phyloP scores from a whole-genome alignment of 179 eudicot species.

The Beta corolliflora region DNA sequence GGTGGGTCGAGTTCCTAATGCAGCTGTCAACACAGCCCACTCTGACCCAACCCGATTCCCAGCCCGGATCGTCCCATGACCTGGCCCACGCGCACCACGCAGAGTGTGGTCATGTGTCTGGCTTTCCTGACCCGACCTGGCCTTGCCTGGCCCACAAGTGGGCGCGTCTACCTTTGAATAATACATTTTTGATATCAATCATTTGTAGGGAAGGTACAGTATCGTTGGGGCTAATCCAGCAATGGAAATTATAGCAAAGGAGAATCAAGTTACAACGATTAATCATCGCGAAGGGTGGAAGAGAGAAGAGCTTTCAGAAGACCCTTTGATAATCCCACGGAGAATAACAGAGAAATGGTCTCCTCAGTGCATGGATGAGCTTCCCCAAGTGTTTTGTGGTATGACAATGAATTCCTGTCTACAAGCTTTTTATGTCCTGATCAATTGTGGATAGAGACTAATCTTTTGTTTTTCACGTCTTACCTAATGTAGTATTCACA shows the following conservation, averaged over 20 bases:
- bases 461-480: neutral
- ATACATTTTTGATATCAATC: slow-evolving; percentile 2
- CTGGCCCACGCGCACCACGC: too few relatives aligned
- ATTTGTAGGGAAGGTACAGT: slow-evolving; percentile 70
- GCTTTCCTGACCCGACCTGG: too few relatives aligned
- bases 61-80: too few relatives aligned
- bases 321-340: slow-evolving; percentile 66
- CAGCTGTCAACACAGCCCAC: too few relatives aligned
- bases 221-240: slow-evolving; percentile 85
- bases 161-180: too few relatives aligned
- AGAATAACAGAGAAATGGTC: slow-evolving; percentile 66
- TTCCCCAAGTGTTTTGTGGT: slow-evolving; percentile 88
- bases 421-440: neutral
- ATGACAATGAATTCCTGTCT: neutral
- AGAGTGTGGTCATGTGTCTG: too few relatives aligned
- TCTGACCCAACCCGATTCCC: too few relatives aligned
- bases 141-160: too few relatives aligned
- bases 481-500: neutral
- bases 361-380: slow-evolving; percentile 74
- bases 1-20: too few relatives aligned
- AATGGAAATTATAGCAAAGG: slow-evolving; percentile 79
- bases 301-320: slow-evolving; percentile 61
- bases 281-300: slow-evolving; percentile 64
- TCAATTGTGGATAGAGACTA: too few relatives aligned
- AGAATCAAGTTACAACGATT: slow-evolving; percentile 59